Conservation (phyloP, 2,329 filamentous ascomycete species). For the Phaeosphaeriaceae sp. region DNA sequence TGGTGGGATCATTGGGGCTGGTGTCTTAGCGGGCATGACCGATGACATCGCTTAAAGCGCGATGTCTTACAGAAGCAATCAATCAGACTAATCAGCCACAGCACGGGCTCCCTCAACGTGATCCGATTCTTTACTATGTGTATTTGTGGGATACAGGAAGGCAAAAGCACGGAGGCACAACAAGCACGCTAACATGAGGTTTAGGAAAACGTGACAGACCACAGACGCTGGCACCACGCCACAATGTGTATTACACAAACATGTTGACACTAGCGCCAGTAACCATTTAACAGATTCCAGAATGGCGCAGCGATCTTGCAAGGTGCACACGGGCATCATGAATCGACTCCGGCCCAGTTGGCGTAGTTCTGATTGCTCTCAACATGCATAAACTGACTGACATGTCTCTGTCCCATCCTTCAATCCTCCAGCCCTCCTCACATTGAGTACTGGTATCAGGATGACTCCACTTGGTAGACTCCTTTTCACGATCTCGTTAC, state of each 20-base stretch:
- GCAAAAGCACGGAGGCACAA: background rate
- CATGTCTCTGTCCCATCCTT: background rate
- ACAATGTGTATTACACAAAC: background rate
- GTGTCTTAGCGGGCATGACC: conserved; percentile 59
- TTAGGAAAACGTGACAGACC: background rate
- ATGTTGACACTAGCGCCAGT: background rate
- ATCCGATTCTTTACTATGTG: background rate
- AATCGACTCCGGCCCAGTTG: background rate
- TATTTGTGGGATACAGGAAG: background rate
- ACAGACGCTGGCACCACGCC: background rate
- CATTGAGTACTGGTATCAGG: background rate
- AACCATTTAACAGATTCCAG: background rate
- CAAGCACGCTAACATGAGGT: background rate
- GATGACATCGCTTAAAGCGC: conserved; percentile 30
- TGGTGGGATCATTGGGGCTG: conserved; percentile 64
- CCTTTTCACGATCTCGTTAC: background rate
- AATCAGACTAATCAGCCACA: background rate
- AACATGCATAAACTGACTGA: background rate
- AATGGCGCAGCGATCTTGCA: background rate
- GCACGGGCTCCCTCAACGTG: background rate
- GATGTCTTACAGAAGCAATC: background rate
- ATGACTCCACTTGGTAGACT: background rate
- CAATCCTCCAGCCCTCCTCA: background rate
- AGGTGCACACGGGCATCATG: background rate
- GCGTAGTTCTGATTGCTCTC: background rate